phyloP scores from a whole-genome alignment of 2,329 filamentous ascomycete genomes.

The Pseudogymnoascus sp. region DNA sequence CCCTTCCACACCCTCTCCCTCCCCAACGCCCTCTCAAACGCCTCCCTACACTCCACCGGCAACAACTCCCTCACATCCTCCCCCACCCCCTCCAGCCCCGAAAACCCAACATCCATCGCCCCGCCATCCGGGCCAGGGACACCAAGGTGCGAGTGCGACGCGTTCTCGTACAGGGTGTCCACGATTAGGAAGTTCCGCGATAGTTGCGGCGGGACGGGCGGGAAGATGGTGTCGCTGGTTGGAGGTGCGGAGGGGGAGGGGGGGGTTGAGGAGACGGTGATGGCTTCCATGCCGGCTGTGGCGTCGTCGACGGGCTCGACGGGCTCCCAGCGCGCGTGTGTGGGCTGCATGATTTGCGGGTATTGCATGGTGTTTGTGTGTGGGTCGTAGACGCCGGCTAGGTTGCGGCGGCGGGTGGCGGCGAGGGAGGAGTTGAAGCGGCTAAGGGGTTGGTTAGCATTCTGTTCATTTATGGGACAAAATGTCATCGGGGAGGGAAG shows the following conservation, averaged over 20 bases:
- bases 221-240: constrained; percentile 38
- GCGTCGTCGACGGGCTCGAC: constrained; percentile 36
- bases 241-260: constrained; percentile 26
- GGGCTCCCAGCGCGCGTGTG: constrained; percentile 74
- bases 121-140: constrained; percentile 51
- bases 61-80: constrained; percentile 60
- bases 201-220: constrained; percentile 47
- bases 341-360: constrained; percentile 81
- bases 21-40: constrained; percentile 60
- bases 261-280: not conserved
- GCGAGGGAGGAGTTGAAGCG: constrained; percentile 75
- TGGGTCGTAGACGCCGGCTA: constrained; percentile 78
- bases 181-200: constrained; percentile 56
- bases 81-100: constrained; percentile 56
- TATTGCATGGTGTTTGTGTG: constrained; percentile 91
- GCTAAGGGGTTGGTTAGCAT: constrained; percentile 39
- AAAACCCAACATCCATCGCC: constrained; percentile 39
- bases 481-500: not conserved
- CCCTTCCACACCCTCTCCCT: constrained; percentile 66
- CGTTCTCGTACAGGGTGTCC: constrained; percentile 53
- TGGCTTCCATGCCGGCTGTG: constrained; percentile 14
- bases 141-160: constrained; percentile 45
- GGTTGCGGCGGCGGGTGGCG: constrained; percentile 55
- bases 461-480: not conserved
- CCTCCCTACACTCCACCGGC: constrained; percentile 61